Percentiles rank a stretch among this genome's conserved stretches.
Conservation (phyloP, 805 yeast species). For the Sporopachydermia lactativora region DNA sequence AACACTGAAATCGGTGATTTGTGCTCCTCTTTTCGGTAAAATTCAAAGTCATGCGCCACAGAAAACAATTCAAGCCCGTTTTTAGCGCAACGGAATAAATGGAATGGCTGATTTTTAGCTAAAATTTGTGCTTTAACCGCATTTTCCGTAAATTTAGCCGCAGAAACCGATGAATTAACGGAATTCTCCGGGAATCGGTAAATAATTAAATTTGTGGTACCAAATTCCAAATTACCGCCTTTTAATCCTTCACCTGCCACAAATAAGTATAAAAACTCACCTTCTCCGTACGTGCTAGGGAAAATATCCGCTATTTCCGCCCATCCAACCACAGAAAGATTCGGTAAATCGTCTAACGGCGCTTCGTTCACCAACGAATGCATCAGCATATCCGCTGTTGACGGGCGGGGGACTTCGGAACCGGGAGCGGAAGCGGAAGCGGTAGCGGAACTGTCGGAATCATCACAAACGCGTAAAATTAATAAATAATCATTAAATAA, state of each 20-base stretch:
- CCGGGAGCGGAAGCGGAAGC: too few relatives aligned
- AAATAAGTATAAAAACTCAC: conserved; percentile 17
- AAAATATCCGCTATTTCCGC: conserved; percentile 41
- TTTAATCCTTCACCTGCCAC: conserved; percentile 15
- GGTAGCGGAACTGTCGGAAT: conserved; percentile 18
- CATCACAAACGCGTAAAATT: conserved; percentile 41
- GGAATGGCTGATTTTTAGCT: conserved; percentile 74
- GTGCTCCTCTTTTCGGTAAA: conserved; percentile 38
- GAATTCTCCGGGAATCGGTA: background rate
- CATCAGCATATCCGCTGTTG: conserved; percentile 72
- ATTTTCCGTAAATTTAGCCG: conserved; percentile 35
- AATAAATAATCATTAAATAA: conserved; percentile 72
- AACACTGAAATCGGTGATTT: conserved; percentile 54
- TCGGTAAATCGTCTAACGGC: conserved; percentile 57
- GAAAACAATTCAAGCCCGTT: conserved; percentile 34
- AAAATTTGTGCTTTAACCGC: conserved; percentile 58
- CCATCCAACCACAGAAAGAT: conserved; percentile 56
- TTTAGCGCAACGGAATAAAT: conserved; percentile 45
- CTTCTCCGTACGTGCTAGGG: conserved; percentile 29
- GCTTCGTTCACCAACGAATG: conserved; percentile 80
- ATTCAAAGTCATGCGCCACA: conserved; percentile 50
- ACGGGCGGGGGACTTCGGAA: conserved; percentile 42
- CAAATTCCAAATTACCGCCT: conserved; percentile 5
- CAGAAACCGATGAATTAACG: conserved; percentile 18
- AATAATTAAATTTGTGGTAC: background rate